Evolutionary conservation across 208 protist species (phyloP).

Genomic region (Phytomonas francai): DNA sequence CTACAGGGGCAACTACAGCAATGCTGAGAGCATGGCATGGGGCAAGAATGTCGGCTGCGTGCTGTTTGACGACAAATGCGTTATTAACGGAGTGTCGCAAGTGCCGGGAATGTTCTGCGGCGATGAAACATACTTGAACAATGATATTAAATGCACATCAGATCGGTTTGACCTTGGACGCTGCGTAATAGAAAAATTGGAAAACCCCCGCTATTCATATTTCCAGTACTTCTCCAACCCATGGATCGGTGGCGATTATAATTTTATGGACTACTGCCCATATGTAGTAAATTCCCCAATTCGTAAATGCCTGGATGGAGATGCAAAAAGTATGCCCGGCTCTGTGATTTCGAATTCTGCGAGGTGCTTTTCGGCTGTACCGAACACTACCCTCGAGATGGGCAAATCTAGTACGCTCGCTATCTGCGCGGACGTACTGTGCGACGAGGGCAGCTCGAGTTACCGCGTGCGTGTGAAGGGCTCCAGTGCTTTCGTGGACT

Average conservation of each 20-base stretch:
- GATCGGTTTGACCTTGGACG: slow-evolving; percentile 19
- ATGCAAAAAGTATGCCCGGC: slow-evolving; percentile 9
- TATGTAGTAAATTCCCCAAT: slow-evolving; percentile 14
- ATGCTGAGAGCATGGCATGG: slow-evolving; percentile 64
- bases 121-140: background rate
- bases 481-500: slow-evolving; percentile 5
- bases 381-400: background rate
- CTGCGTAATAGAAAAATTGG: slow-evolving; percentile 13
- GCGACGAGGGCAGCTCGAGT: slow-evolving; percentile 3
- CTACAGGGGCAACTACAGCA: slow-evolving; percentile 66
- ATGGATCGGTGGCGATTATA: slow-evolving; percentile 11
- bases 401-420: background rate
- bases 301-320: slow-evolving; percentile 11
- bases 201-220: slow-evolving; percentile 8
- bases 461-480: slow-evolving; percentile 13
- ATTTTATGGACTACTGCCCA: slow-evolving; percentile 45
- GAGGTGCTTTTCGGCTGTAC: slow-evolving; percentile 10
- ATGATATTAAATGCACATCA: slow-evolving; percentile 17
- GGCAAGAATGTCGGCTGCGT: slow-evolving; percentile 49
- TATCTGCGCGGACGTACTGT: slow-evolving; percentile 20
- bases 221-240: slow-evolving; percentile 38
- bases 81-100: slow-evolving; percentile 20
- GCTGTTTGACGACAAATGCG: slow-evolving; percentile 37
- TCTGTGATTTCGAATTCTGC: slow-evolving; percentile 9
- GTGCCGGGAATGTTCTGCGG: slow-evolving; percentile 50